These are phyloP conservation scores for Zygotorulaspora chibaensis DNA, from an alignment of 805 yeast genomes.

Conservation along the genomic window DNA sequence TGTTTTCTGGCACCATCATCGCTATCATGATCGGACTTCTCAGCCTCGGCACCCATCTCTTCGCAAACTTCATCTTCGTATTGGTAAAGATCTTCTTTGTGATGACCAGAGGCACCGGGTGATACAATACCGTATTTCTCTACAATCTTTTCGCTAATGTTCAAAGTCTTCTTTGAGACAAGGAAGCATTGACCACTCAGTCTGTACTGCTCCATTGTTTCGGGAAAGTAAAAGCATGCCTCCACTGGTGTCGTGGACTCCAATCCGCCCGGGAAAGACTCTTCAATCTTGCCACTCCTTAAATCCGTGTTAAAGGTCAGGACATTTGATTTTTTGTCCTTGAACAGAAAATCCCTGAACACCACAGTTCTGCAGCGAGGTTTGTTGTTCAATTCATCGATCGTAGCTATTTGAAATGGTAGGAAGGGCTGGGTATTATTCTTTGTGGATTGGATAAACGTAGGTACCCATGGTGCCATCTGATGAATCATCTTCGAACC, in stretches of 20 bases:
- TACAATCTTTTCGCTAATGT: slow-evolving; percentile 15
- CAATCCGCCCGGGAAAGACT: slow-evolving; percentile 33
- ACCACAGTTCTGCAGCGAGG: slow-evolving; percentile 72
- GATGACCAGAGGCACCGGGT: slow-evolving; percentile 26
- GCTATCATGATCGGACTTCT: slow-evolving; percentile 1
- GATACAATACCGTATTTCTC: slow-evolving; percentile 32
- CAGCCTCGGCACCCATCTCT: slow-evolving; percentile 1
- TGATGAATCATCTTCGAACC: slow-evolving; percentile 32
- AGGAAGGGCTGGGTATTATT: slow-evolving; percentile 48
- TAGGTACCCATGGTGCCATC: slow-evolving; percentile 77
- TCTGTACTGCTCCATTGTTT: slow-evolving; percentile 63
- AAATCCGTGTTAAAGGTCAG: slow-evolving; percentile 68
- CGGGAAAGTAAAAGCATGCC: slow-evolving; percentile 69
- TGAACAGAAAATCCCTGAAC: slow-evolving; percentile 69
- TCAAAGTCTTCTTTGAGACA: slow-evolving; percentile 29
- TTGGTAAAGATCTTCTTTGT: slow-evolving; percentile 16
- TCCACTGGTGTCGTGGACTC: slow-evolving; percentile 54
- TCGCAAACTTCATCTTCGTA: slow-evolving; percentile 15
- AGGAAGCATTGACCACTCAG: slow-evolving; percentile 61
- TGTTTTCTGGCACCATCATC: slow-evolving; percentile 4
- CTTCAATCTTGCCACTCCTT: slow-evolving; percentile 59
- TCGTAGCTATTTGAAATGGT: slow-evolving; percentile 65
- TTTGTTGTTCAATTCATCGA: slow-evolving; percentile 43
- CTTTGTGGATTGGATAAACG: slow-evolving; percentile 50
- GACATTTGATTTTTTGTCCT: slow-evolving; percentile 62